Conservation (phyloP, 192 early-diverging fungal species). For the Podila epigama region DNA sequence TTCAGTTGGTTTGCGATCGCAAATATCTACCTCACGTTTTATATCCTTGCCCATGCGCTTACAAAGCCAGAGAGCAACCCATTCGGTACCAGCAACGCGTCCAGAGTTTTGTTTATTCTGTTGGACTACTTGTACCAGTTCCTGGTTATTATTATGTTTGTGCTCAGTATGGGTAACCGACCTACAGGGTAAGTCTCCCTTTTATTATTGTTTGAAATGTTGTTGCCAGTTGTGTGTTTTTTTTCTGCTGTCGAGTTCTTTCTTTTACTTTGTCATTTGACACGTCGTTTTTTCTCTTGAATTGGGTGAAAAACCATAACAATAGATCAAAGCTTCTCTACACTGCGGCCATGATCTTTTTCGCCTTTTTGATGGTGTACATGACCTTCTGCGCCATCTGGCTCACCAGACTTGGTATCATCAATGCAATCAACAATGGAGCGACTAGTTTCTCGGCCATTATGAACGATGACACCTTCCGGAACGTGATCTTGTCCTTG, state of each 20-base stretch:
- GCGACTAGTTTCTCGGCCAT: constrained; percentile 52
- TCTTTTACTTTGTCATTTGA: neutral
- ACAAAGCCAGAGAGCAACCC: constrained; percentile 56
- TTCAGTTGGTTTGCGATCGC: constrained; percentile 82
- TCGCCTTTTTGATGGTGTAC: constrained; percentile 81
- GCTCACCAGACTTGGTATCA: constrained; percentile 61
- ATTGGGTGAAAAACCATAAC: too few relatives aligned
- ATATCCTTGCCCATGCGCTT: constrained; percentile 67
- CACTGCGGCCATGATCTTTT: constrained; percentile 72
- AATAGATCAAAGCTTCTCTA: constrained; percentile 73
- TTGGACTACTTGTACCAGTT: constrained; percentile 79
- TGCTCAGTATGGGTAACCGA: constrained; percentile 89
- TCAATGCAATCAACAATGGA: constrained; percentile 45
- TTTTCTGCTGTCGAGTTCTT: neutral
- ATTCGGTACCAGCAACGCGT: constrained; percentile 59
- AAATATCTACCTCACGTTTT: constrained; percentile 87
- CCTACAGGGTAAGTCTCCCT: constrained; percentile 71
- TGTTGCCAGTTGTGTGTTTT: neutral
- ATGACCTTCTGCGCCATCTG: constrained; percentile 79
- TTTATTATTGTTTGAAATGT: neutral
- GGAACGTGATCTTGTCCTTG: constrained; percentile 81
- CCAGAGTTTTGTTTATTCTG: constrained; percentile 69
- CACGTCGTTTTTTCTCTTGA: neutral
- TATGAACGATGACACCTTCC: constrained; percentile 63
- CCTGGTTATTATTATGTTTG: constrained; percentile 80